Evolutionary conservation across 2,329 filamentous ascomycete species (phyloP).

Genomic region (Chalara sp.): DNA sequence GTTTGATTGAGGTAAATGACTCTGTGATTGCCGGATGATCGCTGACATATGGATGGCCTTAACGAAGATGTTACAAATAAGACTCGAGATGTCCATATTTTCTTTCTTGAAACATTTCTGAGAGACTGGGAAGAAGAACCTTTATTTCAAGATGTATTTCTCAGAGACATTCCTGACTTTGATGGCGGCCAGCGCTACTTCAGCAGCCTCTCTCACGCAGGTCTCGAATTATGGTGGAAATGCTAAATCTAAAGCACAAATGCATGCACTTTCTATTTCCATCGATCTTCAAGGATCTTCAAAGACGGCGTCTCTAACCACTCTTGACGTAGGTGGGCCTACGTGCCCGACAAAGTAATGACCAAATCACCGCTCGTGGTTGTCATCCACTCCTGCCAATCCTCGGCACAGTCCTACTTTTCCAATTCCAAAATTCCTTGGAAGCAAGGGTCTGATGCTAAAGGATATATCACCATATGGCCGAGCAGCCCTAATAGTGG

Average conservation of each 20-base stretch:
- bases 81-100: no score
- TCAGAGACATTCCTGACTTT: neutral
- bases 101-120: no score
- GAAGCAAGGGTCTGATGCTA: slow-evolving; percentile 40
- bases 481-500: no score
- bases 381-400: slow-evolving; percentile 24
- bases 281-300: no score
- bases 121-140: no score
- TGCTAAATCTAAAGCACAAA: slow-evolving; percentile 14
- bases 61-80: no score
- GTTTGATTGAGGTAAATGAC: no score
- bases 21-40: no score
- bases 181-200: neutral
- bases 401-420: slow-evolving; percentile 31
- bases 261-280: slow-evolving; percentile 7
- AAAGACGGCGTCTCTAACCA: neutral
- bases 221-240: slow-evolving; percentile 15
- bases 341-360: slow-evolving; percentile 16
- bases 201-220: slow-evolving; percentile 9
- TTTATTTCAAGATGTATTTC: no score
- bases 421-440: slow-evolving; percentile 33
- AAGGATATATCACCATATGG: slow-evolving; percentile 43
- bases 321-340: slow-evolving; percentile 12
- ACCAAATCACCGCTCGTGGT: slow-evolving; percentile 14
- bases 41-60: no score